Percentiles rank a stretch among this genome's conserved stretches.
These are phyloP conservation scores for Tephrocybe sp. DNA, from an alignment of 768 basidiomycete species.

Conservation along the genomic window DNA sequence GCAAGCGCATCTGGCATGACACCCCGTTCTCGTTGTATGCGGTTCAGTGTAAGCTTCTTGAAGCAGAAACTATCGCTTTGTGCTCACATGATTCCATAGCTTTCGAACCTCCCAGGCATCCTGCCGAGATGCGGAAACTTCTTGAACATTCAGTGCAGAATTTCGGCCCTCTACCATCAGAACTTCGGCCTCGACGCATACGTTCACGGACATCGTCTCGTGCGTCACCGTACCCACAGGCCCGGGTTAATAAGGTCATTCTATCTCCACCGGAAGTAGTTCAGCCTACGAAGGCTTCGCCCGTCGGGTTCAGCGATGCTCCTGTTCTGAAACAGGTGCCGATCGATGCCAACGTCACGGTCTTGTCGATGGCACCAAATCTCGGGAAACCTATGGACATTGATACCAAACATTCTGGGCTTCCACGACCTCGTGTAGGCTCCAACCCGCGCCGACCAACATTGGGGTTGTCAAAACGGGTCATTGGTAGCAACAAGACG, in stretches of 20 bases:
- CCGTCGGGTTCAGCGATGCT: conserved; percentile 14
- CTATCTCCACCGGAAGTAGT: conserved; percentile 42
- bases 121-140: conserved; percentile 67
- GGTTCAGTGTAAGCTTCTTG: conserved; percentile 57
- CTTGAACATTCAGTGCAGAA: conserved; percentile 70
- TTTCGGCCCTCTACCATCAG: conserved; percentile 71
- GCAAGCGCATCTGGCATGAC: conserved; percentile 61
- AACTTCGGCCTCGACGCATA: conserved; percentile 58
- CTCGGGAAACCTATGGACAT: conserved; percentile 38
- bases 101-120: conserved; percentile 66
- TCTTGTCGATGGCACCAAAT: conserved; percentile 34
- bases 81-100: conserved; percentile 37
- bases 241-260: conserved; percentile 39
- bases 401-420: conserved; percentile 35
- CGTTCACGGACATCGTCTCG: conserved; percentile 71
- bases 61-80: background rate
- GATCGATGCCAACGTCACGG: conserved; percentile 40
- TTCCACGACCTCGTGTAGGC: conserved; percentile 48
- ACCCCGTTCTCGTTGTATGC: conserved; percentile 74
- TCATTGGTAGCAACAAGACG: conserved; percentile 38
- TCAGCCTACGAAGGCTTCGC: conserved; percentile 20
- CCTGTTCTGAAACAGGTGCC: conserved; percentile 42
- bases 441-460: conserved; percentile 56
- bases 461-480: conserved; percentile 65
- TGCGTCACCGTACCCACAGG: conserved; percentile 67